These are phyloP conservation scores for Suaeda aralocaspica DNA, from an alignment of 148 eudicot genomes.

Conservation along the genomic window DNA sequence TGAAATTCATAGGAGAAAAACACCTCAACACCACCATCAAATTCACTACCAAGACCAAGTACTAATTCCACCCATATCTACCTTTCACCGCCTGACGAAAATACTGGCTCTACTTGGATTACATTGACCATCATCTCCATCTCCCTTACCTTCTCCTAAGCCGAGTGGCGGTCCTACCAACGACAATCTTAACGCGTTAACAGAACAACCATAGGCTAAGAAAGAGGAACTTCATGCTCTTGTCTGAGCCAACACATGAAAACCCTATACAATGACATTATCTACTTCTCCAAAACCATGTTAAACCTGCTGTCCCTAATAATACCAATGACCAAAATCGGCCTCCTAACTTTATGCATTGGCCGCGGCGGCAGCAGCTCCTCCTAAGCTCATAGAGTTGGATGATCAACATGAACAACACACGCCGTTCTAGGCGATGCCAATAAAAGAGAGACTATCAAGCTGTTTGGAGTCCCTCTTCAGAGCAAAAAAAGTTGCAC, in stretches of 20 bases:
- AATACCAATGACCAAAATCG: conserved; percentile 18
- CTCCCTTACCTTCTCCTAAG: conserved; percentile 29
- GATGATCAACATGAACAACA: conserved; percentile 25
- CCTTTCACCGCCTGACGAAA: conserved; percentile 23
- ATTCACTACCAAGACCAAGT: conserved; percentile 38
- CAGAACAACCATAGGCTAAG: conserved; percentile 42
- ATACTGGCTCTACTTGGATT: conserved; percentile 14
- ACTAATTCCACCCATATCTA: conserved; percentile 27
- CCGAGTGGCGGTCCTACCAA: conserved; percentile 16
- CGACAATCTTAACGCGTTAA: conserved; percentile 30
- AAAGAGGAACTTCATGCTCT: conserved; percentile 46
- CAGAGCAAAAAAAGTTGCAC: conserved; percentile 50
- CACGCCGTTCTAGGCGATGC: not conserved
- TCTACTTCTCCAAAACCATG: conserved; percentile 52
- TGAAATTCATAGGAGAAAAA: conserved; percentile 53
- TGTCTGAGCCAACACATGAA: conserved; percentile 55
- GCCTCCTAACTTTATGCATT: conserved; percentile 1
- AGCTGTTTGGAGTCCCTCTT: conserved; percentile 51
- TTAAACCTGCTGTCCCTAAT: conserved; percentile 32
- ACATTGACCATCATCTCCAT: conserved; percentile 29
- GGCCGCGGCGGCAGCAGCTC: conserved; percentile 18
- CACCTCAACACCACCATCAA: conserved; percentile 36
- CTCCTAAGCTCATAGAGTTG: conserved; percentile 37
- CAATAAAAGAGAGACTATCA: conserved; percentile 29
- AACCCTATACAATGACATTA: conserved; percentile 48